Base-by-base conservation (phyloP, 345 rosid genomes). In the Crucihimalaya himalaica region DNA sequence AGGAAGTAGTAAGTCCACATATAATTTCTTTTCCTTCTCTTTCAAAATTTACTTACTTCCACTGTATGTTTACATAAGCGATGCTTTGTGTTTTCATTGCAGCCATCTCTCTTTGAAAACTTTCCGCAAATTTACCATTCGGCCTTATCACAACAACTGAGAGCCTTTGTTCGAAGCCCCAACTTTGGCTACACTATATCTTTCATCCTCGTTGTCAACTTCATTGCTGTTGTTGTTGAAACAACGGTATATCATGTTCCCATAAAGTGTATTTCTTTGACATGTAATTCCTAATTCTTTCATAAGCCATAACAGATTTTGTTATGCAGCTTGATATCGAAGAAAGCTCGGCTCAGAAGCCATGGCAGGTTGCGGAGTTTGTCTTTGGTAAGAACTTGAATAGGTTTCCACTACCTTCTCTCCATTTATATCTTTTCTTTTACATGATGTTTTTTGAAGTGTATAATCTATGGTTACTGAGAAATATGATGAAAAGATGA, bases 361-460 rank as follows among this genome's bases (percentile, higher is more conserved):
- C 86, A 46, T 91, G 97, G 98, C 98, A 91, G 76, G 80, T 57
- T 73, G 89, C 83, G 3, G 97, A 94, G 80, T 94, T 94, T 80
- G 83, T 89, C 55, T 89, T 94, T 74, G 98, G 98, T 94, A 84
- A 82, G 91, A 68, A 40, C 79, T 69, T 70, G 58, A 73, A 23
- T 28, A 21, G 56, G 40, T 31, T 62, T 66, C 47, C 53, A 28
- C 7, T 31, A 42, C 32, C 57, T 68, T 53, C 54, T 68, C 68
- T 67, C 4, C 46, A 39, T 25, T 58, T 14, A 6, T 39, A 20
- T 6, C 0, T 43, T 6, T 31, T 63, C 20, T 29, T 48, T 39
- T 4, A n/a, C 27, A 28, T 37, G 29, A 16, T 19, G 19, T 9
- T 34, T 47, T 70, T 50, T 27, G 20, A 53, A 54, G 63, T 68